Base-by-base conservation (phyloP, 2,329 filamentous ascomycete species). In the Didymosphaeria variabile region DNA sequence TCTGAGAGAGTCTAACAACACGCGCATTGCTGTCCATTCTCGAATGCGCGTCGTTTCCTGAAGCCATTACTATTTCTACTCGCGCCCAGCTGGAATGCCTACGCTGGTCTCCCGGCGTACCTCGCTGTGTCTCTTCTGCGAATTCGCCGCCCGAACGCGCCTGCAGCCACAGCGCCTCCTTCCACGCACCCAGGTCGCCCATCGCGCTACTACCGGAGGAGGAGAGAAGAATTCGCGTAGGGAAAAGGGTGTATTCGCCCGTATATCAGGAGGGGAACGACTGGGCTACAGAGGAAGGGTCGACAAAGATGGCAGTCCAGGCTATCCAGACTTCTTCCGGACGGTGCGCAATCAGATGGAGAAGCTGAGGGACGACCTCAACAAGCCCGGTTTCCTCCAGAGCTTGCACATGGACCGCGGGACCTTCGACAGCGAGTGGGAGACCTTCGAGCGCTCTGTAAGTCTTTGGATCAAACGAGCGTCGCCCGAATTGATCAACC, bases 121-220 rank as follows among this genome's bases (percentile, higher is more conserved):
- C 31, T 70, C 72, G 68, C 67, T 73, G 66, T 82, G 80, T 76
- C 72, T 81, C 50, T 75, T 79, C 64, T 81, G 80, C 73, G 70
- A 76, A 55, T 73, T 77, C 61, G 72, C 75, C 45, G 68, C 69
- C 46, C 72, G 67, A 57, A 58, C 66, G 50, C 62, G 60, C 26
- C 55, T 59, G 52, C 65, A 55, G 49, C 52, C 67, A 9, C 65
- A 67, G 63, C 70, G 68, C 73, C 63, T 77, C 60, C 62, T 77
- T 60, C 67, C 75, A 57, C 58, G 61, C 19, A 66, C 63, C 52
- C 72, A 75, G 38, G 61, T 66, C 52, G 72, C 70, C 4, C 57
- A 67, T 40, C 59, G 67, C 36, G 46, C 21, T 45, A 29, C 44
- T 12, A 36, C 15, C 32, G 31, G 13, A 38, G 40, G n/a, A 58